phyloP scores from a whole-genome alignment of 1,284 basidiomycete species.

The Cryptococcus wingfieldii region DNA sequence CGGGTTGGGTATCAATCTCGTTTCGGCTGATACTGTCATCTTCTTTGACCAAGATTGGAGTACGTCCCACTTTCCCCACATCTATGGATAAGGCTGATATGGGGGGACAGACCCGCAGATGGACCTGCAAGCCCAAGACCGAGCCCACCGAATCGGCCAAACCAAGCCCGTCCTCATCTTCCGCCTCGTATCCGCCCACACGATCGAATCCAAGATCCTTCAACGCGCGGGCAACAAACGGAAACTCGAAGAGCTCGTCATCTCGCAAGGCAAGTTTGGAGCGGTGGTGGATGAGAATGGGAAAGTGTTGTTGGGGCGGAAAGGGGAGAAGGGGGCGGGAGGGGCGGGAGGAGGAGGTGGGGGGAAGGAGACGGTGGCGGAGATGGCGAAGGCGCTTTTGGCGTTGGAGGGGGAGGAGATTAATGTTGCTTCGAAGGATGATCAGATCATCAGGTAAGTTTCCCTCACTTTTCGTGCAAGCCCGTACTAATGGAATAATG shows the following conservation, averaged over 20 bases:
- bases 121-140: constrained; percentile 93
- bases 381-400: constrained; percentile 75
- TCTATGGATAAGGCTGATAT: neutral
- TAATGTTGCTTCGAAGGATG: constrained; percentile 70
- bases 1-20: constrained; percentile 86
- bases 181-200: constrained; percentile 71
- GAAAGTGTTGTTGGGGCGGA: constrained; percentile 51
- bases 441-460: constrained; percentile 63
- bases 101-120: constrained; percentile 74
- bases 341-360: neutral
- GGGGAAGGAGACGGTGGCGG: constrained; percentile 61
- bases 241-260: constrained; percentile 87
- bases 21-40: constrained; percentile 89
- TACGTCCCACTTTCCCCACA: constrained; percentile 44
- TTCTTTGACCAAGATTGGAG: constrained; percentile 95
- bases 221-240: constrained; percentile 81
- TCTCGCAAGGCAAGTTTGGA: constrained; percentile 80
- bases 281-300: constrained; percentile 57
- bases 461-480: neutral
- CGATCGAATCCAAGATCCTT: constrained; percentile 87
- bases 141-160: constrained; percentile 93
- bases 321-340: constrained; percentile 32
- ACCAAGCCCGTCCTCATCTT: constrained; percentile 80
- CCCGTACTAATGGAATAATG: too few species aligned
- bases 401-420: constrained; percentile 83